Conservation (phyloP, 495 filamentous ascomycete genomes). For the Oleoguttula mirabilis region DNA sequence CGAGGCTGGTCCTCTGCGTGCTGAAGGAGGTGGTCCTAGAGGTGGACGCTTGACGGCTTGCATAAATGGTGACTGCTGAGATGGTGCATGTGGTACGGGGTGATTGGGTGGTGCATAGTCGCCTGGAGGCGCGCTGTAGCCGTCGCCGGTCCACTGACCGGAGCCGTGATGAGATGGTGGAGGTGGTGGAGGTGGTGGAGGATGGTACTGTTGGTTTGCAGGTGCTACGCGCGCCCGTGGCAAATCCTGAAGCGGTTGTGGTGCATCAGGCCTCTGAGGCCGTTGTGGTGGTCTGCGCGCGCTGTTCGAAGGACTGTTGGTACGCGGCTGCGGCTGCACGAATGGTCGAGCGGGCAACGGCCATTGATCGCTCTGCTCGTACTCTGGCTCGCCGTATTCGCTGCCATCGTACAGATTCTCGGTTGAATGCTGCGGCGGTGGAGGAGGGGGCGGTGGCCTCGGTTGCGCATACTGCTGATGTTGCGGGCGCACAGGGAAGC, state of each 20-base stretch:
- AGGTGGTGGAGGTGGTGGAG: conserved; percentile 1
- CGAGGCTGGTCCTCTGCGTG: conserved; percentile 59
- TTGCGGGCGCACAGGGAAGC: conserved; percentile 5
- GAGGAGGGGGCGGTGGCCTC: not conserved
- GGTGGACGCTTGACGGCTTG: conserved; percentile 42
- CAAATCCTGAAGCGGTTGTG: not conserved
- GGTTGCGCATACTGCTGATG: conserved; percentile 1
- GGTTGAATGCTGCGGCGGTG: not conserved
- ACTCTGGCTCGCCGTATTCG: conserved; percentile 16
- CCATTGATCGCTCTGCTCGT: conserved; percentile 12
- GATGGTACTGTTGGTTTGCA: conserved; percentile 4
- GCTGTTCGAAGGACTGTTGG: conserved; percentile 1
- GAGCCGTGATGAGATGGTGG: conserved; percentile 12
- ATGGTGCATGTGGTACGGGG: conserved; percentile 4
- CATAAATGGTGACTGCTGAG: conserved; percentile 25
- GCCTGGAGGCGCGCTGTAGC: conserved; percentile 8
- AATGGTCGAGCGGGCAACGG: conserved; percentile 10
- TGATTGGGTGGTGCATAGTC: not conserved
- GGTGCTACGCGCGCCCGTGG: conserved; percentile 9
- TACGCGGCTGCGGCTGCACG: not conserved
- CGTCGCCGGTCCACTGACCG: conserved; percentile 18
- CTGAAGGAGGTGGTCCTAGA: conserved; percentile 53
- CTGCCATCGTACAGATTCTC: conserved; percentile 19
- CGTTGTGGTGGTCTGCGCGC: conserved; percentile 13
- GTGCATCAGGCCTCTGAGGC: conserved; percentile 12